Evolutionary conservation across 345 rosid genomes (phyloP).

Genomic region (Bruguiera gymnorhiza): DNA sequence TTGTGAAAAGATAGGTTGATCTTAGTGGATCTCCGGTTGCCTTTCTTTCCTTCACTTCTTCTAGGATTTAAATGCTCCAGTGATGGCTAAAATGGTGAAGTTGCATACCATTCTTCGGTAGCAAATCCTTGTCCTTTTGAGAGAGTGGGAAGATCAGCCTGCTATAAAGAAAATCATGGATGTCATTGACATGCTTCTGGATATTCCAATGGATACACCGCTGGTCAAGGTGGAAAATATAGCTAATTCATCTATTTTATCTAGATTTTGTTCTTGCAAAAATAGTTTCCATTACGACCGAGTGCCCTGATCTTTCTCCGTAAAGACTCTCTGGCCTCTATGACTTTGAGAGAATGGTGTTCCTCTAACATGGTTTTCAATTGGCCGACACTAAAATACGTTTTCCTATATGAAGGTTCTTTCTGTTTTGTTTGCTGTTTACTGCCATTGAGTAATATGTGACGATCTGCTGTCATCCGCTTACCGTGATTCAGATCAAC

Average conservation of each 20-base stretch:
- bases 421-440: slow-evolving; percentile 14
- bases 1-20: neutral
- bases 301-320: neutral
- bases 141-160: slow-evolving; percentile 76
- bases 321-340: neutral
- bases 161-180: slow-evolving; percentile 73
- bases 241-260: neutral
- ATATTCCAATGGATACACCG: slow-evolving; percentile 67
- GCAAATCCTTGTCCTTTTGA: slow-evolving; percentile 43
- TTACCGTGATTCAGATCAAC: slow-evolving; percentile 37
- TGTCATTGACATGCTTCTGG: slow-evolving; percentile 66
- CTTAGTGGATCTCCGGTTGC: slow-evolving; percentile 5
- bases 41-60: slow-evolving; percentile 8
- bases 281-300: neutral
- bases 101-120: slow-evolving; percentile 46
- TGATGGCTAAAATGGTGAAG: slow-evolving; percentile 70
- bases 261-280: neutral
- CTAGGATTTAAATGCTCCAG: slow-evolving; percentile 72
- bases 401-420: slow-evolving; percentile 52
- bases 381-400: neutral
- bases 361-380: neutral
- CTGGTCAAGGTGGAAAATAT: slow-evolving; percentile 62
- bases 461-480: neutral
- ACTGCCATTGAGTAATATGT: neutral
- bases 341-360: neutral